Evolutionary conservation across 2,329 filamentous ascomycete genomes (phyloP), one percentile per base, ranked within the genome.

Genomic region (Pezicula neosporulosa): DNA sequence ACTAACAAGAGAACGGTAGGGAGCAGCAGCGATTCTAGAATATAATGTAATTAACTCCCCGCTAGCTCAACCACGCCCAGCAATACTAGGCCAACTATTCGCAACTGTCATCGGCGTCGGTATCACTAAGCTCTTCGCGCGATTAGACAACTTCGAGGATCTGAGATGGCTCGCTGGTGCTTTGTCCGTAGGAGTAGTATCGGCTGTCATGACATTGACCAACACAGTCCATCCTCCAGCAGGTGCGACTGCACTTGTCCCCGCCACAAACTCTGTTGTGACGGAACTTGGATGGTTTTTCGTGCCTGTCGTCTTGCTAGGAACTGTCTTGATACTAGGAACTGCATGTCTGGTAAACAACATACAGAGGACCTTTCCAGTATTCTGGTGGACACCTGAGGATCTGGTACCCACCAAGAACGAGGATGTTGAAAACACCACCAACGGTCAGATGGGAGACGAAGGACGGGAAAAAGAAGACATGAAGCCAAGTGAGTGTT

Each of bases 141-240:
- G 69, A 2, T 58, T 68, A 50, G 74, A 76, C 33, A 59, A 70
- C 18, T 75, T 75, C 38, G 69, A 80, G 27, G 66, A 76, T 1
- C 69, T 87, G 28, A 78, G 78, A 28, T 88, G 83, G 77, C 62
- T 89, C 0, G 85, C 77, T 1, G 86, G 82, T 10, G 80, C 86
- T 10, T 68, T 90, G 0, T 73, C 84, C 1, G 89, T 86, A 57
- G 86, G 82, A 0, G 65, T 77, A 3, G 77, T 86, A 0, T 87
- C 81, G 0, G 72, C 77, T 1, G 52, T 82, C 50, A 91, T 90
- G 87, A 77, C 76, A 0, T 60, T 89, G 19, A 90, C 86, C 2
- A 85, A 85, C 48, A 90, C 86, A 0, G 76, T 88, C 0, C 86
- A 91, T 58, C 87, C 87, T 0, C 88, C 87, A 0, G 87, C 86